Base-by-base conservation (phyloP, 1,284 basidiomycete genomes). In the Porogramme epimiltina region DNA sequence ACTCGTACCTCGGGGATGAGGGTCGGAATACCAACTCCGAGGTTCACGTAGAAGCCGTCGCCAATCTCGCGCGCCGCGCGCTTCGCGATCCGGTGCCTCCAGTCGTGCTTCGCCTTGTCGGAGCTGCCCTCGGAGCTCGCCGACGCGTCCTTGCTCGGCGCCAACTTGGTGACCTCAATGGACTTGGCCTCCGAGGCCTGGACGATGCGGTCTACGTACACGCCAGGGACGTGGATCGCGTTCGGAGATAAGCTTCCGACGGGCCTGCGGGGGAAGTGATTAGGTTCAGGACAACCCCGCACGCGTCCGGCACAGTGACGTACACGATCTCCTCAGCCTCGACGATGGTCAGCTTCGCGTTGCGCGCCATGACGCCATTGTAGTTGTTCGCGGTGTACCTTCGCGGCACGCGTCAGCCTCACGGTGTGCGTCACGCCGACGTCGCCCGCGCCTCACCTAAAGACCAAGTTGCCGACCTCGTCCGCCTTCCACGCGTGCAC, bases 401-500 rank as follows among this genome's bases (percentile, higher is more conserved):
- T 51, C 4, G 28, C 15, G 28, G 15, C 9, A 8, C 9, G 28
- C 5, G 23, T 31, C 39, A 36, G 33, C 10, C 20, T n/a, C 26
- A 19, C 2, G 33, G 20, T 25, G 28, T 36, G 34, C 18, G 20
- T 44, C 19, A 45, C 42, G 37, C 39, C 19, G 13, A 42, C 49
- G 19, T 3, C n/a, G 10, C 10, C 5, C 13, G n/a, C 11, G 31
- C 68, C 74, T 54, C 62, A 87, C 81, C 89, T 80, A 79, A 93
- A 93, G 47, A 92, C 85, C 68, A 86, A 85, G 70, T 93, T 93
- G 1, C 89, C 91, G 43, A 84, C 81, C 67, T 93, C 91, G 69
- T 98, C 95, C 4, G 87, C 95, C 72, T 97, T 98, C 93, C 93
- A 96, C 1, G 93, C 95, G 58, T 89, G 83, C 44, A 98, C 77